Conservation (phyloP, 2,329 filamentous ascomycete genomes). For the Colletotrichum coccodes region DNA sequence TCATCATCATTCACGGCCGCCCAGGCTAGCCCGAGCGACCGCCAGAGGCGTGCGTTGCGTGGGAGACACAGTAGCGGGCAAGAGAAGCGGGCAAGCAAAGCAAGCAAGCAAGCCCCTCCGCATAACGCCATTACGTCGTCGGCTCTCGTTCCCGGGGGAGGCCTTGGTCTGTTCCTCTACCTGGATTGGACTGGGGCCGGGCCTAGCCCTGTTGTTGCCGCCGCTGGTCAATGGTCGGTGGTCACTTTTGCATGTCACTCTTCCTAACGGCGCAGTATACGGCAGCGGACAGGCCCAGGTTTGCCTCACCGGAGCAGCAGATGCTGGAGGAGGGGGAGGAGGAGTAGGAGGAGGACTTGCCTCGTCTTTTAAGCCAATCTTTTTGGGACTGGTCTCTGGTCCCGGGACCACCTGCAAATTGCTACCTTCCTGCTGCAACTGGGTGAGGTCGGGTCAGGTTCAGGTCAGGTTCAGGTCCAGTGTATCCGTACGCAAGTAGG, state of each 20-base stretch:
- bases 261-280: background rate
- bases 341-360: background rate
- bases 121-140: conserved; percentile 32
- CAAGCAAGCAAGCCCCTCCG: background rate
- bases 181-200: background rate
- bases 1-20: conserved; percentile 6
- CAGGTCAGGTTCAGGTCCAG: conserved; percentile 1
- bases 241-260: background rate
- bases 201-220: background rate
- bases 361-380: background rate
- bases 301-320: background rate
- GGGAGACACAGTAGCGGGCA: too few species aligned
- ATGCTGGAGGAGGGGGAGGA: background rate
- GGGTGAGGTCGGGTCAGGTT: background rate
- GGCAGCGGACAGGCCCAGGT: background rate
- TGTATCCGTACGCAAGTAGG: background rate
- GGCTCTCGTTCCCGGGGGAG: conserved; percentile 17
- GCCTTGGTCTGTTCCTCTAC: background rate
- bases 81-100: background rate
- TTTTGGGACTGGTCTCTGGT: background rate
- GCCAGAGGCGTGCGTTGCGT: conserved; percentile 1
- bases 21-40: conserved; percentile 5
- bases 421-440: conserved; percentile 13
- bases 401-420: background rate
- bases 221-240: background rate